Evolutionary conservation across 2,329 filamentous ascomycete genomes (phyloP), one percentile per base, ranked within the genome.

Genomic region (Pseudogymnoascus sp.): DNA sequence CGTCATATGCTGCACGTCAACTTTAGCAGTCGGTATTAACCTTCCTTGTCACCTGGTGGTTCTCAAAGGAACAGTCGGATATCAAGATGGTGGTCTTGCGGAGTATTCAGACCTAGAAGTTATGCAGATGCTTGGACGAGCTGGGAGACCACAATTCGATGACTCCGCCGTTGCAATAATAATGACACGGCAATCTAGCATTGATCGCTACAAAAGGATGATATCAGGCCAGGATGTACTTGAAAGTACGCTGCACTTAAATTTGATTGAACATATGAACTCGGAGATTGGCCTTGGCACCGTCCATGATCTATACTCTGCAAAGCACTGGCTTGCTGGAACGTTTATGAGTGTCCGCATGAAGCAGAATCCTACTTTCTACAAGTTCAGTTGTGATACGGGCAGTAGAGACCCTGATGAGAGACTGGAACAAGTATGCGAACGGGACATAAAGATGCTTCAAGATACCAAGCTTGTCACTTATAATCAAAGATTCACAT

Each of bases 61-160:
- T 8, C 81, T 95, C 60, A 95, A 95, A 70, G 88, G 89, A 19
- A 95, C 90, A 0, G 79, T 84, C 3, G 77, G 79, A 0, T 92
- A 83, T 71, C 81, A 82, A 60, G 80, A 83, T 60, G 77, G 79
- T 10, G 76, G 78, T 5, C 67, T 82, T 35, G 81, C 84, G 60
- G 89, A 94, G 69, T 91, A 90, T 65, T 84, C 88, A 0, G 89
- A 94, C 68, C 76, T 95, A 4, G 90, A 95, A 65, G 81, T 92
- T 63, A 92, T 92, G 86, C 90, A 95, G 67, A 95, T 95, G 90
- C 80, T 95, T 56, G 90, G 90, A 5, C 83, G 90, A 63, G 90
- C 90, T 57, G 90, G 90, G 1, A 79, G 90, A 18, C 90, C 90
- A 5, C 90, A 95, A 67, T 95, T 92, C 63, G 90, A 92, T 66